A percentile compares a stretch with the other conserved stretches of the same genome.
Conservation (phyloP, 805 yeast species). For the Candida gorgasii region DNA sequence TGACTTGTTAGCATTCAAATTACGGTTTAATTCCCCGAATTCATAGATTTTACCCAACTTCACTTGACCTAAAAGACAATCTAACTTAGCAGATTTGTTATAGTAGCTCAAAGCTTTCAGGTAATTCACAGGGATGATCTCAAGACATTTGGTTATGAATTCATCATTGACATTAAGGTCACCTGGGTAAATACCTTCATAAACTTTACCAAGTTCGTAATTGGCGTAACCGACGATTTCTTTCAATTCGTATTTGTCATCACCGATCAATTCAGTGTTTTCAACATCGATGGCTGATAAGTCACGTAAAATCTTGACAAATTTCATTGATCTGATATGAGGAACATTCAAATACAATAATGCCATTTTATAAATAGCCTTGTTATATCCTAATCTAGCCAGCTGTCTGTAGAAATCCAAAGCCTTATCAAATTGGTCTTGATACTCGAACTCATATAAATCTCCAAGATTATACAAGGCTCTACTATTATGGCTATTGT, state of each 20-base stretch:
- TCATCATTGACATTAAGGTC: slow-evolving; percentile 38
- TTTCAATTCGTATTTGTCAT: slow-evolving; percentile 41
- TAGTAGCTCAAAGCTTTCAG: slow-evolving; percentile 42
- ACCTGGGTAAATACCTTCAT: slow-evolving; percentile 48
- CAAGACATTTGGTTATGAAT: slow-evolving; percentile 34
- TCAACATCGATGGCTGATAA: slow-evolving; percentile 39
- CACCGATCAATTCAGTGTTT: slow-evolving; percentile 34
- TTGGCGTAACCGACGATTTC: slow-evolving; percentile 43
- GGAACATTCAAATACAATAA: slow-evolving; percentile 37
- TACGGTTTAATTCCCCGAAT: slow-evolving; percentile 43
- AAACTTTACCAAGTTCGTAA: slow-evolving; percentile 42
- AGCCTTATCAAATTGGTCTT: slow-evolving; percentile 31
- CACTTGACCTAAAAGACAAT: slow-evolving; percentile 42
- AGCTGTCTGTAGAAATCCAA: slow-evolving; percentile 35
- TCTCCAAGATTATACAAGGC: slow-evolving; percentile 42
- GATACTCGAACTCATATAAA: slow-evolving; percentile 34
- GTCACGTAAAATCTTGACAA: slow-evolving; percentile 34
- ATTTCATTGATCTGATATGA: slow-evolving; percentile 33
- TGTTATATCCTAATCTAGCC: slow-evolving; percentile 44
- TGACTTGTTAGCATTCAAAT: slow-evolving; percentile 39
- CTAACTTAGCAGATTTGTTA: slow-evolving; percentile 42
- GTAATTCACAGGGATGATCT: slow-evolving; percentile 43
- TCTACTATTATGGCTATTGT: slow-evolving; percentile 32
- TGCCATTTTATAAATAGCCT: slow-evolving; percentile 45
- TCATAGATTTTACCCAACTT: slow-evolving; percentile 45